These are phyloP conservation scores for Fusarium algeriense DNA, from an alignment of 2,329 filamentous ascomycete species.

Conservation along the genomic window DNA sequence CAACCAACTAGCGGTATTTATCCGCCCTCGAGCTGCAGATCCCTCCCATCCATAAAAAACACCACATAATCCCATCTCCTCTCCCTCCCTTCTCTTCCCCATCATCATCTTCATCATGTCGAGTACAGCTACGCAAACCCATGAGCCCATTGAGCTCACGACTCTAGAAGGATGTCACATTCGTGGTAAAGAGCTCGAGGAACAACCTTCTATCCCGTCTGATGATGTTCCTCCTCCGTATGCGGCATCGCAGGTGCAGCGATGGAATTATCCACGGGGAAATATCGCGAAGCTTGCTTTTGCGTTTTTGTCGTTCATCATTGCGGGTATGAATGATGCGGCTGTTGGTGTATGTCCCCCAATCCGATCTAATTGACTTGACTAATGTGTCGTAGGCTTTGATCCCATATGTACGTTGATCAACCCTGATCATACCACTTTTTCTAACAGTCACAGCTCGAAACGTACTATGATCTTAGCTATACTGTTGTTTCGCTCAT, in stretches of 20 bases:
- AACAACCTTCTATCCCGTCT: not conserved
- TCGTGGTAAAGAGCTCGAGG: constrained; percentile 15
- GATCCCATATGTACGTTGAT: constrained; percentile 39
- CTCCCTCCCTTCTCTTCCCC: too few species aligned
- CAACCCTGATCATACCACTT: fast-evolving
- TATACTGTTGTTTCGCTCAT: constrained; percentile 73
- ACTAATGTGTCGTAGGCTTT: constrained; percentile 35
- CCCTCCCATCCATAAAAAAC: not conserved
- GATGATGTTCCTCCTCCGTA: constrained; percentile 43
- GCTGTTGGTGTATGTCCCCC: constrained; percentile 63
- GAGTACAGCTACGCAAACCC: constrained; percentile 15
- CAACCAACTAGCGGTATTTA: constrained; percentile 5
- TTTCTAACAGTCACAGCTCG: constrained; percentile 57
- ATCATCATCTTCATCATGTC: constrained; percentile 20
- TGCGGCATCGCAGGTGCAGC: constrained; percentile 47
- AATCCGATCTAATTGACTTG: fast-evolving
- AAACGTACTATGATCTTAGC: constrained; percentile 69
- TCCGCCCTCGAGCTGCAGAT: not conserved
- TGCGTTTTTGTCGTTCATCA: constrained; percentile 69
- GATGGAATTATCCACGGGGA: constrained; percentile 54
- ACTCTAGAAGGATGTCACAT: constrained; percentile 2
- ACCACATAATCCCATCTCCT: not conserved
- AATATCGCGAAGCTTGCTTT: constrained; percentile 52
- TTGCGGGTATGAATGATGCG: constrained; percentile 74
- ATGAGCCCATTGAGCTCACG: constrained; percentile 27